Evolutionary conservation across 768 basidiomycete genomes (phyloP).

Genomic region (Kockovaella imperatae): DNA sequence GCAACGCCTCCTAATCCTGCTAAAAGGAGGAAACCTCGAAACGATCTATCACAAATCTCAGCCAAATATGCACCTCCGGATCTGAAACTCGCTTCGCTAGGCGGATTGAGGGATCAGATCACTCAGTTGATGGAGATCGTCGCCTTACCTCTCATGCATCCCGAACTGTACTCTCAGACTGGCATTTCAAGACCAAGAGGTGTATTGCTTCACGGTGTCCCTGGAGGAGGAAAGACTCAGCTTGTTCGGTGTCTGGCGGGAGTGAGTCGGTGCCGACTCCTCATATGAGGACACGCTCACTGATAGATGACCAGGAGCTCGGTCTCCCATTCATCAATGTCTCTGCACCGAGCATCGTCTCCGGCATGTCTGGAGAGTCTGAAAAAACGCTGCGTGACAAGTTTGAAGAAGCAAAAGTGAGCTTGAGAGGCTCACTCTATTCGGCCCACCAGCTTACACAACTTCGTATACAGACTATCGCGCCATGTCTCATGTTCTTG

Average conservation of each 20-base stretch:
- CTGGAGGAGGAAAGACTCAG: slow-evolving; percentile 93
- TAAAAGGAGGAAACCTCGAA: not conserved
- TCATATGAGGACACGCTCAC: not conserved
- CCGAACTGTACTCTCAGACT: slow-evolving; percentile 88
- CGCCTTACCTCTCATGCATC: slow-evolving; percentile 87
- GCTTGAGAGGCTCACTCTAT: slow-evolving; percentile 22
- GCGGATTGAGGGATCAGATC: slow-evolving; percentile 74
- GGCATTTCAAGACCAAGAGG: slow-evolving; percentile 89
- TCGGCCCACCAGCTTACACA: not conserved
- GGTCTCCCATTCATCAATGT: slow-evolving; percentile 87
- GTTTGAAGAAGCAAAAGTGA: slow-evolving; percentile 91
- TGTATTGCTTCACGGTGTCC: slow-evolving; percentile 86
- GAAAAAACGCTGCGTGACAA: slow-evolving; percentile 94
- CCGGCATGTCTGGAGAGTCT: slow-evolving; percentile 97
- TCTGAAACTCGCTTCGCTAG: slow-evolving; percentile 72
- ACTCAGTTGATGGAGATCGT: slow-evolving; percentile 96
- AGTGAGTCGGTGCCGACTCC: slow-evolving; percentile 51
- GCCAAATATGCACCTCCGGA: slow-evolving; percentile 65
- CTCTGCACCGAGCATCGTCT: slow-evolving; percentile 91
- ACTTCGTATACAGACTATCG: slow-evolving; percentile 56
- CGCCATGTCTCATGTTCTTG: slow-evolving; percentile 89
- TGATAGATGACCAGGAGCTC: slow-evolving; percentile 61
- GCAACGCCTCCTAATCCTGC: not conserved
- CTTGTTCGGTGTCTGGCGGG: slow-evolving; percentile 93
- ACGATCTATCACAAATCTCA: slow-evolving; percentile 5